Conservation (phyloP, 345 rosid genomes). For the Psidium friedrichsthalianum region DNA sequence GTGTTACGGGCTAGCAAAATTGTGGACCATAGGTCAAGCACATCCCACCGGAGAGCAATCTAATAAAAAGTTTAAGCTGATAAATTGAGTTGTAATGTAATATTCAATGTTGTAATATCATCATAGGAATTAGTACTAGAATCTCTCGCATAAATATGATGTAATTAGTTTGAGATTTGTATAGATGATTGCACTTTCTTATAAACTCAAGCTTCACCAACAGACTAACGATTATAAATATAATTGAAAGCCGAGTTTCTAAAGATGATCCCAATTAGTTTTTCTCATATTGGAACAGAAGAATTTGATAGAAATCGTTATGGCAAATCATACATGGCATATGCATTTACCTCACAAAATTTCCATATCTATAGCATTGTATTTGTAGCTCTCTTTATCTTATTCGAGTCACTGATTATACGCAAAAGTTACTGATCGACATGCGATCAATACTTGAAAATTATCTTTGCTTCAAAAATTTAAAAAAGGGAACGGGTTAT, state of each 20-base stretch:
- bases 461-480: background rate
- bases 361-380: background rate
- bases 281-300: background rate
- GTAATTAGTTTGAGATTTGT: too few relatives aligned
- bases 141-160: too few relatives aligned
- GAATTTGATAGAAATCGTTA: background rate
- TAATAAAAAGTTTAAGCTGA: too few relatives aligned
- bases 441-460: background rate
- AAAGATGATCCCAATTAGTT: background rate
- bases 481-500: background rate
- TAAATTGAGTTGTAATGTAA: too few relatives aligned
- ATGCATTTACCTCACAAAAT: background rate
- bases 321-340: background rate
- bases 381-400: background rate
- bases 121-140: too few relatives aligned
- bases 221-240: background rate
- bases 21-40: fast-evolving
- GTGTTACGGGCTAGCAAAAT: background rate
- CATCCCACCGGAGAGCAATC: background rate
- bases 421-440: background rate
- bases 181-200: too few relatives aligned
- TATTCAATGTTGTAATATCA: too few relatives aligned
- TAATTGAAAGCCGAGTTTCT: background rate
- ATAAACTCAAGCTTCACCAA: too few relatives aligned
- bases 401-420: background rate